Conservation (phyloP, 2,329 filamentous ascomycete genomes). For the Fusarium sarcochroum region DNA sequence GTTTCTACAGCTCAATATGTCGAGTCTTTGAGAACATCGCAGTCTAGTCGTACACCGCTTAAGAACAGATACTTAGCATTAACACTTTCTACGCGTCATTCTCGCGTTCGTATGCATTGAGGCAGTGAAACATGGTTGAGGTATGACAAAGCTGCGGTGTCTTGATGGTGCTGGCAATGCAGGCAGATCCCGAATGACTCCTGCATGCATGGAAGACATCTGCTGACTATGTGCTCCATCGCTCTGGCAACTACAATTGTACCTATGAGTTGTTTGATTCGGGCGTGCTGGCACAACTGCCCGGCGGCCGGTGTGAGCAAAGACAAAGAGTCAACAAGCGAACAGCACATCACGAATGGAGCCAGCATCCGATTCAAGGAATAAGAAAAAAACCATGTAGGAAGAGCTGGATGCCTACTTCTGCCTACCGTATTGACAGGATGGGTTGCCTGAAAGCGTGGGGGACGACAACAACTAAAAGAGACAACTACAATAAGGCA, state of each 20-base stretch:
- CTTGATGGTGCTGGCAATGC: slow-evolving; percentile 46
- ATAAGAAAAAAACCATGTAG: slow-evolving; percentile 21
- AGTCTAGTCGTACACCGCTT: slow-evolving; percentile 22
- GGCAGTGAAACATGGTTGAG: slow-evolving; percentile 46
- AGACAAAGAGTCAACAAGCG: slow-evolving; percentile 22
- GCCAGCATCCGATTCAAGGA: slow-evolving; percentile 23
- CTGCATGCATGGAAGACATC: slow-evolving; percentile 42
- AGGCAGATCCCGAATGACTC: slow-evolving; percentile 48
- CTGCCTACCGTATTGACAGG: slow-evolving; percentile 11
- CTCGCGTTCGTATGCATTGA: slow-evolving; percentile 34
- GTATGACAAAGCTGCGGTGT: slow-evolving; percentile 44
- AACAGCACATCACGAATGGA: slow-evolving; percentile 31
- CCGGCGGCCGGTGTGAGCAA: slow-evolving; percentile 21
- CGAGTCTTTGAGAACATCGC: slow-evolving; percentile 11
- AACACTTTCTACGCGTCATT: slow-evolving; percentile 28
- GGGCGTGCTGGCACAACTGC: slow-evolving; percentile 15
- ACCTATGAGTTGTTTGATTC: slow-evolving; percentile 28
- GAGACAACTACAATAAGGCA: slow-evolving; percentile 31
- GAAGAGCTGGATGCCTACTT: slow-evolving; percentile 8
- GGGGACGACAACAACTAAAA: slow-evolving; percentile 23
- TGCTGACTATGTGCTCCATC: slow-evolving; percentile 45
- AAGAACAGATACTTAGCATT: slow-evolving; percentile 18
- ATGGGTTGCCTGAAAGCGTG: slow-evolving; percentile 31
- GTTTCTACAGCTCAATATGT: slow-evolving; percentile 18
- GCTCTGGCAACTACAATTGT: slow-evolving; percentile 26